Evolutionary conservation across 2,329 filamentous ascomycete genomes (phyloP), one percentile per base, ranked within the genome.

Genomic region (Myriosclerotinia duriaeana): DNA sequence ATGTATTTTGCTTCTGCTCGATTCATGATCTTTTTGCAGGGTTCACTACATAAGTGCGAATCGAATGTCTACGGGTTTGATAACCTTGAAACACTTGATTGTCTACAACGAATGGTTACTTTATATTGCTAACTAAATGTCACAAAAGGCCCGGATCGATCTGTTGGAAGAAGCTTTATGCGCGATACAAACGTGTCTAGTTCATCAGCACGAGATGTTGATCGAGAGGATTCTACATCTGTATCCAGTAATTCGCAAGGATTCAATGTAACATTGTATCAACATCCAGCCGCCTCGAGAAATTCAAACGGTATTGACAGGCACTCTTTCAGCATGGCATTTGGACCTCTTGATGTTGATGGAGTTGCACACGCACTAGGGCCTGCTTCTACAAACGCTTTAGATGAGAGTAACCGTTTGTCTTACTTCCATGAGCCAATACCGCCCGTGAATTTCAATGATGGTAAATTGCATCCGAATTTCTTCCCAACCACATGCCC

Each of bases 121-220:
- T 22, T 6, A 22, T 4, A 22, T 38, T 14, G 58, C 58, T 60
- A 48, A 60, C 44, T 9, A 20, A 20, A 60, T 26, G 30, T 20
- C 44, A 50, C n/a, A 30, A 12, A 60, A 65, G 64, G 46, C 20
- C 22, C 64, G 2, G 58, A 62, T 66, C 38, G 14, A 36, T 30
- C 54, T 42, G 17, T 17, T 15, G 48, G 7, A 12, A 22, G 17
- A 22, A 26, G 11, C 8, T 54, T 44, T 62, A 42, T 5, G 22
- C 44, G 53, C 22, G 34, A 44, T 40, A 22, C 38, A 38, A 54
- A 17, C 9, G 34, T 54, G 17, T 38, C 36, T 48, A 12, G 34
- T 26, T 40, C 48, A 15, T 26, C 48, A 50, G 15, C 36, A 54
- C 48, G 38, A 44, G 42, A 52, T 34, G 6, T 54, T 9, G 14